Evolutionary conservation across 768 basidiomycete genomes (phyloP), one percentile per base, ranked within the genome.

Genomic region (Boletus bicolor): DNA sequence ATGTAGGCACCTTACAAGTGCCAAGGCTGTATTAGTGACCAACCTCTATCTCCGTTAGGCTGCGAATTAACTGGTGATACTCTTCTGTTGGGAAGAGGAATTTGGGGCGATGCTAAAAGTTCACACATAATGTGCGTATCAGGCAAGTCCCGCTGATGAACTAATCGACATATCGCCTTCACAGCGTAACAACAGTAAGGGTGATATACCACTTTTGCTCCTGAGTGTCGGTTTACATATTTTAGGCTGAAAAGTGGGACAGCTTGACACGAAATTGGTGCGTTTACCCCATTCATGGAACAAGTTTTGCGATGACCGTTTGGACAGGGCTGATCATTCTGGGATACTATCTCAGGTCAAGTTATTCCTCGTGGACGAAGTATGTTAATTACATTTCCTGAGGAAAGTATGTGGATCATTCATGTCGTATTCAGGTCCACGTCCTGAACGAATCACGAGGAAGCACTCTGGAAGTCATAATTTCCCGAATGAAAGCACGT

Each of bases 11-110:
- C 12, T 46, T 51, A 32, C 44, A 12, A 42, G 9, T 44, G 19
- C 4, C 15, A 32, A 34, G 15, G 21, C 0, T 19, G 19, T 34
- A n/a, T 21, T 28, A 24, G 12, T 51, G 28, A 35, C 53, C 56
- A 32, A 54, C 37, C 37, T 38, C 9, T 37, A 30, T 41, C 8
- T 35, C 7, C 4, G 42, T 14, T 61, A 95, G 94, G 91, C 61
- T 87, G 84, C 56, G 92, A 97, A 71, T 73, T 97, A 46, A 99
- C 96, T 0, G 97, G 97, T 6, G 96, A 98, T 65, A 96, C 93
- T 6, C 80, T 84, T 5, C 71, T 78, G 15, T 80, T 81, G 55
- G 86, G 87, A 1, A 78, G 77, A 56, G 81, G 82, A 15, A 80
- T 83, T 0, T 89, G 86, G 83, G 83, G 84, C 1, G 86, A 89